phyloP scores from a whole-genome alignment of 83 land plant genomes.

The Diphasiastrum complanatum region DNA sequence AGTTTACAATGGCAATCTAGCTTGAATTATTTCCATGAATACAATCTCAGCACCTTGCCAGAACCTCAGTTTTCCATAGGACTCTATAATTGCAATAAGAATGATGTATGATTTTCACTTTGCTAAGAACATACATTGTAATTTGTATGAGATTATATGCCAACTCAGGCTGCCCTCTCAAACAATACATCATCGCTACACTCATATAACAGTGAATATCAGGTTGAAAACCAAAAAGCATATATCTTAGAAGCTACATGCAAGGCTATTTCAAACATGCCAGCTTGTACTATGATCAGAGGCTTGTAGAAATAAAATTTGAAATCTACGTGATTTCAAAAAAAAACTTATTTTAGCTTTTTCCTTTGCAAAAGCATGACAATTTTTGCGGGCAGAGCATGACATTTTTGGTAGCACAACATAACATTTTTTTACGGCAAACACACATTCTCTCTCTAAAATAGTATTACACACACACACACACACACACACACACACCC shows the following conservation, averaged over 20 bases:
- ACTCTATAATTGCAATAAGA: conserved; percentile 41
- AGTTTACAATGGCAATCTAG: conserved; percentile 36
- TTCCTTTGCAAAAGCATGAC: no score
- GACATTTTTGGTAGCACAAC: no score
- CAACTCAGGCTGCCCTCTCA: conserved; percentile 52
- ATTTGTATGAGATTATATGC: conserved; percentile 40
- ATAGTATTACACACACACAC: no score
- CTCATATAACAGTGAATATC: conserved; percentile 21
- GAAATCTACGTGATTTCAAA: no score
- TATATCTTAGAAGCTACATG: conserved; percentile 55
- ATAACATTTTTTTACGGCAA: no score
- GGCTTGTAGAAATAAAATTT: conserved; percentile 37
- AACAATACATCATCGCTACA: conserved; percentile 40
- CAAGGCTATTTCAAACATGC: conserved; percentile 40
- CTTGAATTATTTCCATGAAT: conserved; percentile 39
- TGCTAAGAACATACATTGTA: conserved; percentile 21
- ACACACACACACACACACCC: no score
- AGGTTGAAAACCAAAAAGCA: conserved; percentile 39
- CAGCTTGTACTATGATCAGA: conserved; percentile 41
- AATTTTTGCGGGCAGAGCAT: no score
- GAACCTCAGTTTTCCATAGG: conserved; percentile 52
- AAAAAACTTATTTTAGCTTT: no score
- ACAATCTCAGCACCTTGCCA: conserved; percentile 64
- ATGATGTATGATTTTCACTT: conserved; percentile 17
- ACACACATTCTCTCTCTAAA: no score